Percentiles rank a stretch among this genome's conserved stretches.
Evolutionary conservation across 106 monocot species (phyloP).

Genomic region (Platanthera zijinensis): DNA sequence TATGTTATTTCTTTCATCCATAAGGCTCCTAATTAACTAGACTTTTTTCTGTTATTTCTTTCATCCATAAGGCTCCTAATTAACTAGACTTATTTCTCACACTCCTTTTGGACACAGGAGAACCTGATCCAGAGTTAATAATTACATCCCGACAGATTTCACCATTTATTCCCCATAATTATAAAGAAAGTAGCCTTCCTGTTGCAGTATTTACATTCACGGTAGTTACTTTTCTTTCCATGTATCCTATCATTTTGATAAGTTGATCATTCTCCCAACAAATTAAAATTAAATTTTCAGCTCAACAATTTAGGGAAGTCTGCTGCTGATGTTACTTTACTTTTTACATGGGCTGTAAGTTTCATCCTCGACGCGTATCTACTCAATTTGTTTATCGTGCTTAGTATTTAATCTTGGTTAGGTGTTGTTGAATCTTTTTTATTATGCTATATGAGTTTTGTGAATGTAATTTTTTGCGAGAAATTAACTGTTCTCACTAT

Average conservation of each 20-base stretch:
- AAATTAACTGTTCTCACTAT: background rate
- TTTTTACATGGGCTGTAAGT: constrained; percentile 97
- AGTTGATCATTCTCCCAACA: background rate
- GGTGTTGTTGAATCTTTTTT: background rate
- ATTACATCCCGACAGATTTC: too few species aligned
- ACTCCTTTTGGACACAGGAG: constrained; percentile 42
- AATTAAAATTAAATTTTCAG: constrained; percentile 29
- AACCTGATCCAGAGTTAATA: background rate
- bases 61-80: too few species aligned
- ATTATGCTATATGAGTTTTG: too few species aligned
- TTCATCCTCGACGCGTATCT: background rate
- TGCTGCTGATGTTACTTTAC: constrained; percentile 63
- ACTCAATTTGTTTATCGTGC: background rate
- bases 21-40: too few species aligned
- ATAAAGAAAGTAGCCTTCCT: too few species aligned
- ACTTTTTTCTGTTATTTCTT: too few species aligned
- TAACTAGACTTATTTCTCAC: too few species aligned
- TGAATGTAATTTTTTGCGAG: background rate
- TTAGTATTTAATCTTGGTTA: background rate
- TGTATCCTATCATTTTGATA: background rate
- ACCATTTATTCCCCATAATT: too few species aligned
- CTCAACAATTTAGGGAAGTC: constrained; percentile 56
- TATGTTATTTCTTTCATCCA: too few species aligned
- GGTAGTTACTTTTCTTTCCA: constrained; percentile 18
- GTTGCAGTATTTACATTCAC: constrained; percentile 75